A percentile compares a stretch with the other conserved stretches of the same genome.
Evolutionary conservation across 2,329 filamentous ascomycete species (phyloP).

Genomic region (Fusarium metavorans): DNA sequence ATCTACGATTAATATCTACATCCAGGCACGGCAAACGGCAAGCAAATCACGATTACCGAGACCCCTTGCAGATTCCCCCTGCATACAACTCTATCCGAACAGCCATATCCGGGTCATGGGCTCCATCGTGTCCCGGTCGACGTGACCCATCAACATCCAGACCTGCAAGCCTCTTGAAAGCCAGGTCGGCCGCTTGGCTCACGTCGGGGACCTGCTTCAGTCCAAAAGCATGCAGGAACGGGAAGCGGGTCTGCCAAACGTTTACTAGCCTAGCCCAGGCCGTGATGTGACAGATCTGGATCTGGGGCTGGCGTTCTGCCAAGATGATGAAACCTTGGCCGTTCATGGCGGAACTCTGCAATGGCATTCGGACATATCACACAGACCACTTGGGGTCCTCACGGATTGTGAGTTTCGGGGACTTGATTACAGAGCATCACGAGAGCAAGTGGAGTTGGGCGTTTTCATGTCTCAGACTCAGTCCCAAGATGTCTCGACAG

Average conservation of each 20-base stretch:
- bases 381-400: background rate
- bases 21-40: slow-evolving; percentile 5
- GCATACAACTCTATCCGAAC: slow-evolving; percentile 32
- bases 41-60: slow-evolving; percentile 22
- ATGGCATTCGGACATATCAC: background rate
- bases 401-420: background rate
- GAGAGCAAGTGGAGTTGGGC: background rate
- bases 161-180: slow-evolving; percentile 9
- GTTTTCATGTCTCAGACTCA: background rate
- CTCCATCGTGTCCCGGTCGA: slow-evolving; percentile 1
- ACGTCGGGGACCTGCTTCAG: background rate
- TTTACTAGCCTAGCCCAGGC: background rate
- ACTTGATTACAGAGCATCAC: background rate
- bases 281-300: slow-evolving; percentile 9
- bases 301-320: background rate
- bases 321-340: slow-evolving; percentile 7
- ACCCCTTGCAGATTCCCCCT: slow-evolving; percentile 31
- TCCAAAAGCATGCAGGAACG: slow-evolving; percentile 7
- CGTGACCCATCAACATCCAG: slow-evolving; percentile 7
- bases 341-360: slow-evolving; percentile 15
- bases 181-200: slow-evolving; percentile 18
- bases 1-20: slow-evolving; percentile 38
- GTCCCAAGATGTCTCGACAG: background rate
- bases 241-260: background rate
- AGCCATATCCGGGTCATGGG: slow-evolving; percentile 19